phyloP scores from a whole-genome alignment of 2,329 filamentous ascomycete genomes.

The Cytospora schulzeri region DNA sequence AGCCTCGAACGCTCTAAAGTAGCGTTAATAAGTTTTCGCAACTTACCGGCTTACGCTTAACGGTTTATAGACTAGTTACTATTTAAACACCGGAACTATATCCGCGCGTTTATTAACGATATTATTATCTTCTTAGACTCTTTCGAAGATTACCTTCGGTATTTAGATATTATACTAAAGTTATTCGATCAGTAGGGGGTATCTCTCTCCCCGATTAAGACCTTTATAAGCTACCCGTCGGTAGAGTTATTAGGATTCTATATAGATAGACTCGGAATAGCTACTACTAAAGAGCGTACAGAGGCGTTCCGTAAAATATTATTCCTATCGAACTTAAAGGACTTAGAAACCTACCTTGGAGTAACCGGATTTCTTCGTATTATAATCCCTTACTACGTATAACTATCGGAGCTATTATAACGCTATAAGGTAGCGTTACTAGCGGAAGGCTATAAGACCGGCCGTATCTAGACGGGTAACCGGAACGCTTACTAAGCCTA shows the following conservation, averaged over 20 bases:
- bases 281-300: not conserved
- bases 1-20: not conserved
- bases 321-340: not conserved
- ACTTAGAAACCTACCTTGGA: not conserved
- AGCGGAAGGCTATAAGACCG: not conserved
- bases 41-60: not conserved
- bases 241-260: constrained; percentile 16
- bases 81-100: not conserved
- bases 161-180: constrained; percentile 1
- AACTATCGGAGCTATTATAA: not conserved
- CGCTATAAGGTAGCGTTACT: not conserved
- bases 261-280: not conserved
- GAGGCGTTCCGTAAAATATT: not conserved
- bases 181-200: not conserved
- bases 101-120: constrained; percentile 8
- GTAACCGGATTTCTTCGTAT: not conserved
- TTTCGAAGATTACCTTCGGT: not conserved
- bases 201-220: not conserved
- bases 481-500: too few relatives aligned
- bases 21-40: not conserved
- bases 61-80: not conserved
- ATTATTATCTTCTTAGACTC: constrained; percentile 9
- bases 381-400: constrained; percentile 3
- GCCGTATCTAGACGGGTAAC: not conserved
- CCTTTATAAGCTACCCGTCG: not conserved